Conservation (phyloP, 345 rosid genomes). For the Limnanthes douglasii region DNA sequence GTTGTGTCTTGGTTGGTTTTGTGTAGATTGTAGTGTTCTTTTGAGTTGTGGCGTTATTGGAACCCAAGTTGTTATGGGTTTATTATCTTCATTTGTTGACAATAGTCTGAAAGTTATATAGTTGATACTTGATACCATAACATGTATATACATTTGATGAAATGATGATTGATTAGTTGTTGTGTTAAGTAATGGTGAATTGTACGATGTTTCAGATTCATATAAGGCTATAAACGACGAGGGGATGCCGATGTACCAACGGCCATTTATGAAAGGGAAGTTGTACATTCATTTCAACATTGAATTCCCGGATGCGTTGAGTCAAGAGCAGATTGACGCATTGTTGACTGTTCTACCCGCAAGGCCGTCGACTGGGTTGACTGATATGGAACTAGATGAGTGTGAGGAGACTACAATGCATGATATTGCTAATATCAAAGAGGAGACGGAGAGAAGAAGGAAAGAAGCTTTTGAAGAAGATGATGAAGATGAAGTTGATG, state of each 20-base stretch:
- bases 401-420: conserved; percentile 71
- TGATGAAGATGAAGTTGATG: conserved; percentile 28
- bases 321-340: conserved; percentile 35
- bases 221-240: conserved; percentile 58
- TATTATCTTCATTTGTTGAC: too few relatives aligned
- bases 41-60: too few relatives aligned
- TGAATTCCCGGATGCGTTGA: conserved; percentile 38
- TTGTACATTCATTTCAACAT: conserved; percentile 52
- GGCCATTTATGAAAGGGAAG: conserved; percentile 77
- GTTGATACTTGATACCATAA: too few relatives aligned
- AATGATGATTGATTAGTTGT: too few relatives aligned
- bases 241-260: conserved; percentile 58
- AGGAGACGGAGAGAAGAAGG: conserved; percentile 51
- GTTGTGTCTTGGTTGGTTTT: too few relatives aligned
- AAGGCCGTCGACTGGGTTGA: conserved; percentile 26
- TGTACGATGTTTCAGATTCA: conserved; percentile 23
- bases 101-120: too few relatives aligned
- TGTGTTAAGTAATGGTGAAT: background rate
- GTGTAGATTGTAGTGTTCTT: too few relatives aligned
- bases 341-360: conserved; percentile 36
- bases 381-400: conserved; percentile 60
- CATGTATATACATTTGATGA: too few relatives aligned
- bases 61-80: too few relatives aligned
- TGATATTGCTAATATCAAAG: conserved; percentile 51
- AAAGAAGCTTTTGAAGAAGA: conserved; percentile 60